These are phyloP conservation scores for Termitomyces eurrhizus DNA, from an alignment of 768 basidiomycete species.

Conservation along the genomic window DNA sequence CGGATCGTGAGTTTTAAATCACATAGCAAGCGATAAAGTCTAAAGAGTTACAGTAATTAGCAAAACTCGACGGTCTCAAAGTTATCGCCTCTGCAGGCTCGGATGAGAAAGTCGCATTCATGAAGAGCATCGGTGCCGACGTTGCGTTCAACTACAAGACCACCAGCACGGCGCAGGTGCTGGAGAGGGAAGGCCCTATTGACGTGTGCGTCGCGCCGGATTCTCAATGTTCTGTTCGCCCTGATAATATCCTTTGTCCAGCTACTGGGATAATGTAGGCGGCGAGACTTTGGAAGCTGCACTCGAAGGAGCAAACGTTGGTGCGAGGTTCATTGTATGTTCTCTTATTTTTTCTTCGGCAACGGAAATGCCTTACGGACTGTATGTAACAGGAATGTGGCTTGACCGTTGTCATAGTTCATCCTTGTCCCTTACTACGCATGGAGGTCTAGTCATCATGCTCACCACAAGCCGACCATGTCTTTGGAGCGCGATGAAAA, in stretches of 20 bases:
- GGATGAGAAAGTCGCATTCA: slow-evolving; percentile 65
- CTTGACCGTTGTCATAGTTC: no score
- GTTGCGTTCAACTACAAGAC: slow-evolving; percentile 77
- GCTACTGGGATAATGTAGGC: slow-evolving; percentile 59
- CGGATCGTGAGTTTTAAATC: slow-evolving; percentile 28
- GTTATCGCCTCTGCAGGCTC: slow-evolving; percentile 72
- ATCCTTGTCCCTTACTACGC: no score
- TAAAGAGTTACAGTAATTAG: slow-evolving; percentile 8
- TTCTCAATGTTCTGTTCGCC: background rate
- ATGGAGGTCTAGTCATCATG: no score
- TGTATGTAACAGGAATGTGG: no score
- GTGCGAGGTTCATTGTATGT: slow-evolving; percentile 48
- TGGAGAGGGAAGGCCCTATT: slow-evolving; percentile 51
- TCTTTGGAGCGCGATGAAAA: no score
- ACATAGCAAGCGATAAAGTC: background rate
- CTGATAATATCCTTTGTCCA: slow-evolving; percentile 10
- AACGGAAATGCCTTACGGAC: no score
- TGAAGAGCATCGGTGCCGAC: slow-evolving; percentile 62
- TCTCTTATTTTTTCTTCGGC: background rate
- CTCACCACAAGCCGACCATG: no score
- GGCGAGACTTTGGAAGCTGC: slow-evolving; percentile 57
- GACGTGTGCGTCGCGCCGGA: slow-evolving; percentile 30
- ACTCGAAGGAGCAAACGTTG: slow-evolving; percentile 36
- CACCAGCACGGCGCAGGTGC: slow-evolving; percentile 41
- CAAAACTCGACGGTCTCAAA: slow-evolving; percentile 49